phyloP scores from a whole-genome alignment of 2,329 filamentous ascomycete genomes.

The Diaporthe citrichinensis region DNA sequence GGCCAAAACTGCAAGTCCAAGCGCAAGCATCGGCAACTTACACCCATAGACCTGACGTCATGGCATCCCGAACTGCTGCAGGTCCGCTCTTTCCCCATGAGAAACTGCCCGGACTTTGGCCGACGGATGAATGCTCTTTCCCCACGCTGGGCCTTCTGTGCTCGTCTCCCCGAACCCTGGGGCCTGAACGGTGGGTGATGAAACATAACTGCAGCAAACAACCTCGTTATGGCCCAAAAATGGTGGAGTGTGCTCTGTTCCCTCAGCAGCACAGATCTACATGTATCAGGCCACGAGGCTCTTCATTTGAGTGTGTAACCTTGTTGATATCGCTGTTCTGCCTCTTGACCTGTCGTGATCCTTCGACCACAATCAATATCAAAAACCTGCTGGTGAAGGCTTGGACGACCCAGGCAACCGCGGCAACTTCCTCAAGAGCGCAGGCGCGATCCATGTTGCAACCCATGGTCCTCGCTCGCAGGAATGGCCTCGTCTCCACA shows the following conservation, averaged over 20 bases:
- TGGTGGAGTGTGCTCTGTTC: neutral
- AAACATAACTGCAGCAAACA: neutral
- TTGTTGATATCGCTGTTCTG: neutral
- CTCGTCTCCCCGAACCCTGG: neutral
- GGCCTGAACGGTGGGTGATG: neutral
- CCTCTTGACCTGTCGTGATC: neutral
- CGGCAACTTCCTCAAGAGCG: neutral
- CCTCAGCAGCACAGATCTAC: neutral
- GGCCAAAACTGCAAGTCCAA: conserved; percentile 9
- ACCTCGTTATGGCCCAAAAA: neutral
- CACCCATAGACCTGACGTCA: neutral
- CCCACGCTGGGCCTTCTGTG: neutral
- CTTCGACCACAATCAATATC: neutral
- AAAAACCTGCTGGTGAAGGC: neutral
- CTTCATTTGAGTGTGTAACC: neutral
- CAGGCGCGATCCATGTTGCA: neutral
- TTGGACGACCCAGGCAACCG: neutral
- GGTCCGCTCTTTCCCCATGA: conserved; percentile 4
- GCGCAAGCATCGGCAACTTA: neutral
- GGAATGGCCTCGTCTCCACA: neutral
- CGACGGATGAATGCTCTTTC: neutral
- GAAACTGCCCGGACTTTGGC: neutral
- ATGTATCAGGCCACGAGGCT: neutral
- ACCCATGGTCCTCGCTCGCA: neutral
- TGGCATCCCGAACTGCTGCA: neutral